Evolutionary conservation across 495 filamentous ascomycete species (phyloP).

Genomic region (Letharia lupina): DNA sequence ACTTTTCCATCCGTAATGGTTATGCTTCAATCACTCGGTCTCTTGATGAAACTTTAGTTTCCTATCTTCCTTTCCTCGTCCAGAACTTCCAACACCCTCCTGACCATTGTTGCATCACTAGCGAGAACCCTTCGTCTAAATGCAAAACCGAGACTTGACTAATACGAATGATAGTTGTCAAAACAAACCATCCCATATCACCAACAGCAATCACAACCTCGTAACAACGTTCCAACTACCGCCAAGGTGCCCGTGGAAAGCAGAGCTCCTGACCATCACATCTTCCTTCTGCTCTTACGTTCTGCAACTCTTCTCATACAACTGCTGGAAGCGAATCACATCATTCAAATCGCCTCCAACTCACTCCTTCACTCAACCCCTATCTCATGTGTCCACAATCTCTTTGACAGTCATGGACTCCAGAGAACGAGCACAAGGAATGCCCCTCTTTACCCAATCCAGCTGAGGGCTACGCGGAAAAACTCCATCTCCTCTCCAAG

Average conservation of each 20-base stretch:
- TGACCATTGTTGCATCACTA: neutral
- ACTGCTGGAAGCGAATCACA: too few species aligned
- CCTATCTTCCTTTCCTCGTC: too few species aligned
- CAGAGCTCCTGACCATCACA: neutral
- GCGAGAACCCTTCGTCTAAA: neutral
- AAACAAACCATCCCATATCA: neutral
- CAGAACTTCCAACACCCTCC: neutral
- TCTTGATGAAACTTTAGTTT: too few species aligned
- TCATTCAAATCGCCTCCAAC: neutral
- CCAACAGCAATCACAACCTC: neutral
- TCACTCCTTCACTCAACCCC: neutral
- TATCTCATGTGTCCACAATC: neutral
- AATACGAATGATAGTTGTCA: neutral
- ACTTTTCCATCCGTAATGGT: too few species aligned
- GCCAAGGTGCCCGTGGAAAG: constrained; percentile 9
- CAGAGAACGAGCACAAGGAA: constrained; percentile 8
- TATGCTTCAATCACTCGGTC: too few species aligned
- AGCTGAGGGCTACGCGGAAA: too few species aligned
- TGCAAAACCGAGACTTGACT: neutral
- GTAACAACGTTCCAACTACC: neutral
- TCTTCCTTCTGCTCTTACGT: too few species aligned
- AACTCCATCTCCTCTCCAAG: too few species aligned
- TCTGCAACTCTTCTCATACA: too few species aligned
- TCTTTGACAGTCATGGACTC: constrained; percentile 1
- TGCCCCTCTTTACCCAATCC: too few species aligned